Evolutionary conservation across 2,329 filamentous ascomycete genomes (phyloP).

Genomic region (Penicillium sp.): DNA sequence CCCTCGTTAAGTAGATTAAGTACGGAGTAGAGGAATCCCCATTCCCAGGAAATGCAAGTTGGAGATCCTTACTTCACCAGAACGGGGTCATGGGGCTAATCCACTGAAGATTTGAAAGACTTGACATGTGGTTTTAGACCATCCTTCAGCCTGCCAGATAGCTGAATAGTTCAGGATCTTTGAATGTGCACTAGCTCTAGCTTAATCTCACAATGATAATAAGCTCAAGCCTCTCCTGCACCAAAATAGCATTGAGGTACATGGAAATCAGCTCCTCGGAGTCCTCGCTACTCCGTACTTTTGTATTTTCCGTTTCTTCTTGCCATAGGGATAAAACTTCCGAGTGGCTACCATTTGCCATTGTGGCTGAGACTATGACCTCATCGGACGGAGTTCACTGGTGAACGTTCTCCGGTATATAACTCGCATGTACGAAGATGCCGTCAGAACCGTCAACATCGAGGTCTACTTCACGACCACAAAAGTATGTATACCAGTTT

Average conservation of each 20-base stretch:
- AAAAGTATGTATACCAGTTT: neutral
- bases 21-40: conserved; percentile 11
- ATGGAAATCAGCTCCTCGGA: no score
- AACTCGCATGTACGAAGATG: neutral
- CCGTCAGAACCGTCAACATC: no score
- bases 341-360: neutral
- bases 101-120: neutral
- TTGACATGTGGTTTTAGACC: no score
- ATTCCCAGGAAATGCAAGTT: conserved; percentile 27
- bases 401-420: neutral
- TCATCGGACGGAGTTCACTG: neutral
- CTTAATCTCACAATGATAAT: conserved; percentile 1
- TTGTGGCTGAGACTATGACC: neutral
- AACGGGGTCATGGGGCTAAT: conserved; percentile 1
- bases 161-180: no score
- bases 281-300: neutral
- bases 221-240: neutral
- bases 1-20: neutral
- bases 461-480: no score
- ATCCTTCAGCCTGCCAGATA: no score
- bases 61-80: conserved; percentile 18
- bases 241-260: no score
- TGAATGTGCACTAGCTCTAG: neutral
- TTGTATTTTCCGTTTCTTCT: no score
- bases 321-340: neutral